Conservation (phyloP, 805 yeast species). For the Metschnikowia continentalis region DNA sequence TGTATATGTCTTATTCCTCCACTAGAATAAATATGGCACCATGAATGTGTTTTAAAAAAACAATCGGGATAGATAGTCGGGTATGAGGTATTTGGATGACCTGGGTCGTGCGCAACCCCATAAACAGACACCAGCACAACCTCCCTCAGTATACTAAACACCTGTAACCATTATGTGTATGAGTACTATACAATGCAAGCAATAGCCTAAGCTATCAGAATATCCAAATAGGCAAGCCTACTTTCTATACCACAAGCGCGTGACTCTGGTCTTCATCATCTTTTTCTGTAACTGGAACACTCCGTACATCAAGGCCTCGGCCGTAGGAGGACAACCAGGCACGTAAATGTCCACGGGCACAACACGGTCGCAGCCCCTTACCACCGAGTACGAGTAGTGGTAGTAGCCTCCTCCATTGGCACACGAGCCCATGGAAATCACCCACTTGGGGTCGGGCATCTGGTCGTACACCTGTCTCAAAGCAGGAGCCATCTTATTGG, state of each 20-base stretch:
- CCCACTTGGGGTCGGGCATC: constrained; percentile 95
- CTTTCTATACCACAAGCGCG: constrained; percentile 81
- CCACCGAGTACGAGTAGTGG: constrained; percentile 85
- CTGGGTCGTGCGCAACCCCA: too few relatives aligned
- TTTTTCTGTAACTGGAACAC: constrained; percentile 85
- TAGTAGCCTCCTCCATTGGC: constrained; percentile 94
- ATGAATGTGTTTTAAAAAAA: too few relatives aligned
- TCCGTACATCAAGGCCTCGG: constrained; percentile 89
- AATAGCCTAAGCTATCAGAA: constrained; percentile 1
- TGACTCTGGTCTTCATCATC: constrained; percentile 76
- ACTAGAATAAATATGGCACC: too few relatives aligned
- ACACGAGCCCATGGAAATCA: constrained; percentile 89
- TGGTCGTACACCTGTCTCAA: constrained; percentile 89
- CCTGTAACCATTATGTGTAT: constrained; percentile 9
- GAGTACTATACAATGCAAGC: constrained; percentile 16
- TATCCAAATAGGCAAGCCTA: constrained; percentile 13
- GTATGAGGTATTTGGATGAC: too few relatives aligned
- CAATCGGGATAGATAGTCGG: too few relatives aligned
- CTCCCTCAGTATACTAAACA: too few relatives aligned
- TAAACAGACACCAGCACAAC: too few relatives aligned
- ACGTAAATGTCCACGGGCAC: constrained; percentile 88
- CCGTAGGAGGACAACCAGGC: constrained; percentile 91
- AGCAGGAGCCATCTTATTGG: constrained; percentile 93
- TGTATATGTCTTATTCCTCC: too few relatives aligned
- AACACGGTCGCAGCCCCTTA: constrained; percentile 84